Evolutionary conservation across 768 basidiomycete species (phyloP), one percentile per base, ranked within the genome.

Genomic region (Phylloporus sp.): DNA sequence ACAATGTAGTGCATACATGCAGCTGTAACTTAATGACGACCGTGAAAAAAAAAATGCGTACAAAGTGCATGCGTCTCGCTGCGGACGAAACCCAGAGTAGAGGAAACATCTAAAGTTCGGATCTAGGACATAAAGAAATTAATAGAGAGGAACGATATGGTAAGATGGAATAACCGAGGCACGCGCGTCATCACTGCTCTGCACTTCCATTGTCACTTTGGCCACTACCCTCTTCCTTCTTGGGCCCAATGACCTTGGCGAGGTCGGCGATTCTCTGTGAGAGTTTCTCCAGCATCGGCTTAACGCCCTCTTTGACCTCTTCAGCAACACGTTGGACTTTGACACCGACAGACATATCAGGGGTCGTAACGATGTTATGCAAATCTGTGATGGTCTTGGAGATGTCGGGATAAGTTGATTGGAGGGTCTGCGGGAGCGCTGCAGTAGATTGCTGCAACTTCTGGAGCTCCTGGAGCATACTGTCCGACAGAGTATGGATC

Each of bases 391-490:
- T 75, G 3, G 81, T 75, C 38, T 72, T 70, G 27, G 76, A 72
- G 36, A 88, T 64, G 27, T 83, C 81, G 12, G 75, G 68, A 52
- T 81, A 84, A 12, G 79, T 73, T 26, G 82, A 76, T 44, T 85
- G 79, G 55, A 88, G 71, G 18, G 82, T 79, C 0, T 80, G 71
- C 35, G 83, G 84, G 10, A 87, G 73, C 35, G 78, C 73, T 13
- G 77, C 63, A 26, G 84, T 80, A 12, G 84, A 81, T 9, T 77
- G 61, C 63, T 87, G 80, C 41, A 91, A 72, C 56, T 80, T 84
- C 57, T 82, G 78, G 43, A 91, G 75, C 58, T 90, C 85, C 24
- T 61, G 44, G 44, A 88, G 68, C 82, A 91, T 83, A 47, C 70
- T 79, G 54, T 86, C 80, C 32, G 84, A 84, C 32, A 88, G 78